Evolutionary conservation across 306 rosid genomes (phyloP).

Genomic region (Luffa aegyptiaca): DNA sequence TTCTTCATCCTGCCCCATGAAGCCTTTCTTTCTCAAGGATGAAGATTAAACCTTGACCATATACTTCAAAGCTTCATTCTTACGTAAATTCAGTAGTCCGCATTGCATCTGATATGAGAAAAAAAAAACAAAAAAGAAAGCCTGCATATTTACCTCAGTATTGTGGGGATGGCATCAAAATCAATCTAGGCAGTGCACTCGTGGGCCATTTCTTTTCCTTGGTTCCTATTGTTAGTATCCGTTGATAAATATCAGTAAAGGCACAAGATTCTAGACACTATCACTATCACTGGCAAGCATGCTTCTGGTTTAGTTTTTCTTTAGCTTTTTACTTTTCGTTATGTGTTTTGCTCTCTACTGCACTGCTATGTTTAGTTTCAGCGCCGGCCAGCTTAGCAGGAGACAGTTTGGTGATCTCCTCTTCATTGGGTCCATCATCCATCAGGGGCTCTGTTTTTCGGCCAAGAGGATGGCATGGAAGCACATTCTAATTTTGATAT

Average conservation of each 20-base stretch:
- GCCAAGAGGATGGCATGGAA: slow-evolving; percentile 32
- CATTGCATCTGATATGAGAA: not conserved
- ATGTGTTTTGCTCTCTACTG: not conserved
- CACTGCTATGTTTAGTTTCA: not conserved
- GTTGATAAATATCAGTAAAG: not conserved
- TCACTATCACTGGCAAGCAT: slow-evolving; percentile 5
- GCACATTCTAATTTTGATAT: slow-evolving; percentile 4
- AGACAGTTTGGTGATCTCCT: slow-evolving; percentile 70
- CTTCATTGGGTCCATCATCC: slow-evolving; percentile 19
- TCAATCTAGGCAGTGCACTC: not conserved
- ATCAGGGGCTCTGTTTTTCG: slow-evolving; percentile 43
- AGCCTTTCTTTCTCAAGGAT: slow-evolving; percentile 46
- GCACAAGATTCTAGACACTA: not conserved
- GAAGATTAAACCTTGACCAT: slow-evolving; percentile 28
- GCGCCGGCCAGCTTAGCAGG: slow-evolving; percentile 39
- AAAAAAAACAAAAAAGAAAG: not conserved
- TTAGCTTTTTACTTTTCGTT: not conserved
- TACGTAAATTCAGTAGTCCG: not conserved
- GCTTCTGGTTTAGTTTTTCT: slow-evolving; percentile 1
- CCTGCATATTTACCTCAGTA: not conserved
- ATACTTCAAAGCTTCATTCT: not conserved
- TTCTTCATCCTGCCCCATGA: slow-evolving; percentile 34
- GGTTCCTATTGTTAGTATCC: not conserved
- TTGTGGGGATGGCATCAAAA: not conserved
- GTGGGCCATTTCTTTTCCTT: slow-evolving; percentile 9